Evolutionary conservation across 495 filamentous ascomycete species (phyloP).

Genomic region (Podospora sp.): DNA sequence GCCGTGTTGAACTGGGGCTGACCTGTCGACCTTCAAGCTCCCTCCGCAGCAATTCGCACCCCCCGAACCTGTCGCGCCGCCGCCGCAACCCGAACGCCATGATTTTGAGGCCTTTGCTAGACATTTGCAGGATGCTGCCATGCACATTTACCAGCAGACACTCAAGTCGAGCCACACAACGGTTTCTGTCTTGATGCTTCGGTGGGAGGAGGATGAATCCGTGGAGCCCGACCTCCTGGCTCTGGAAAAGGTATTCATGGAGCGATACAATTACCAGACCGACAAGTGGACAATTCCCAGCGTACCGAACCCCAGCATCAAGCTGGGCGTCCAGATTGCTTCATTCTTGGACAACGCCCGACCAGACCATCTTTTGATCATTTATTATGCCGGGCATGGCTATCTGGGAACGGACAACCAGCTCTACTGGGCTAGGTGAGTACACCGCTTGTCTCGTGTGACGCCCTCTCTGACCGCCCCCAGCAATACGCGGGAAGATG

Average conservation of each 20-base stretch:
- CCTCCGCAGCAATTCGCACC: constrained; percentile 30
- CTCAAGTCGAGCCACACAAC: constrained; percentile 53
- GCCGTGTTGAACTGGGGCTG: constrained; percentile 13
- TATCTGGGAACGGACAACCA: constrained; percentile 54
- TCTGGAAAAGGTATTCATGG: constrained; percentile 54
- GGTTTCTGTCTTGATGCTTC: constrained; percentile 55
- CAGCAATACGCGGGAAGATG: constrained; percentile 47
- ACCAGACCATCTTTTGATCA: constrained; percentile 57
- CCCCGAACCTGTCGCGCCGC: constrained; percentile 27
- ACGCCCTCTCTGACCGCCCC: constrained; percentile 19
- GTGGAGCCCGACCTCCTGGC: constrained; percentile 51
- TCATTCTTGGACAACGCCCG: constrained; percentile 54
- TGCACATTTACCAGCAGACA: constrained; percentile 56
- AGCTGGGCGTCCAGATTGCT: constrained; percentile 55
- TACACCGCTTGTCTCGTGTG: constrained; percentile 13
- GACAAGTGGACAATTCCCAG: constrained; percentile 56
- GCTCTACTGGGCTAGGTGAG: constrained; percentile 60
- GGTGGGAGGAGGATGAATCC: constrained; percentile 58
- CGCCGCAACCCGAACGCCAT: constrained; percentile 46
- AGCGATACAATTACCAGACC: constrained; percentile 57
- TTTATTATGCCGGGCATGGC: constrained; percentile 60
- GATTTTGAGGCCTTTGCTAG: constrained; percentile 61
- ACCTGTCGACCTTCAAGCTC: constrained; percentile 21
- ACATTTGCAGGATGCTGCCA: constrained; percentile 61
- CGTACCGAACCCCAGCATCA: constrained; percentile 53